phyloP scores from a whole-genome alignment of 1,284 basidiomycete species.

The Puccinia hordei region DNA sequence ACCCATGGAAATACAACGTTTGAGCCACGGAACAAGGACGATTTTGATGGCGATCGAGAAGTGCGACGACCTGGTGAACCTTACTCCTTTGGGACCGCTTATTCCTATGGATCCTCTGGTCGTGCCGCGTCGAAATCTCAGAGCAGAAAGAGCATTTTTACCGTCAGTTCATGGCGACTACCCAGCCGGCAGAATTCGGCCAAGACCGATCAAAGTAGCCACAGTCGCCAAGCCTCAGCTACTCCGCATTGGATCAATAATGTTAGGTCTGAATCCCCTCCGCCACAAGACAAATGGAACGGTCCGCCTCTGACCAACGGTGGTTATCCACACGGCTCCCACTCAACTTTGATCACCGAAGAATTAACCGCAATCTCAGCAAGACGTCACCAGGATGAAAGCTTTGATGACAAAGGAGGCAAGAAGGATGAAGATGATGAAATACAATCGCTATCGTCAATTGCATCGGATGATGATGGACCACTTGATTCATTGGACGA shows the following conservation, averaged over 20 bases:
- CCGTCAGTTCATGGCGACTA: slow-evolving; percentile 33
- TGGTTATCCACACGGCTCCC: background rate
- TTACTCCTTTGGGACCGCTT: slow-evolving; percentile 26
- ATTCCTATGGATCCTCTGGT: slow-evolving; percentile 6
- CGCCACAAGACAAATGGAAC: background rate
- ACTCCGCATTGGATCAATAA: slow-evolving; percentile 27
- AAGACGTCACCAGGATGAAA: background rate
- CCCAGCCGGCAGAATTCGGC: slow-evolving; percentile 30
- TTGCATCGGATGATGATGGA: slow-evolving; percentile 21
- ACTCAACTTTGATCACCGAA: slow-evolving; percentile 11
- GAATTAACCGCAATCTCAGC: slow-evolving; percentile 3
- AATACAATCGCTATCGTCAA: slow-evolving; percentile 32
- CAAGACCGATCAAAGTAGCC: slow-evolving; percentile 15
- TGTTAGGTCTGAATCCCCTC: slow-evolving; percentile 13
- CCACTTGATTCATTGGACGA: background rate
- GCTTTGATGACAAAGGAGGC: background rate
- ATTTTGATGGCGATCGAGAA: background rate
- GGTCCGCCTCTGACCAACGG: background rate
- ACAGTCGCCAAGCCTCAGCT: slow-evolving; percentile 2
- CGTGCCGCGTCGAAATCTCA: background rate
- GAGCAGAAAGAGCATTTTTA: slow-evolving; percentile 8
- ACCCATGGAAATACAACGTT: background rate
- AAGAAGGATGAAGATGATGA: slow-evolving; percentile 18
- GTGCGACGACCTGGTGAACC: slow-evolving; percentile 9
- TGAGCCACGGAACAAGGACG: background rate